A percentile compares a stretch with the other conserved stretches of the same genome.
These are phyloP conservation scores for Penicillium sp. DNA, from an alignment of 2,329 filamentous ascomycete genomes.

Conservation along the genomic window DNA sequence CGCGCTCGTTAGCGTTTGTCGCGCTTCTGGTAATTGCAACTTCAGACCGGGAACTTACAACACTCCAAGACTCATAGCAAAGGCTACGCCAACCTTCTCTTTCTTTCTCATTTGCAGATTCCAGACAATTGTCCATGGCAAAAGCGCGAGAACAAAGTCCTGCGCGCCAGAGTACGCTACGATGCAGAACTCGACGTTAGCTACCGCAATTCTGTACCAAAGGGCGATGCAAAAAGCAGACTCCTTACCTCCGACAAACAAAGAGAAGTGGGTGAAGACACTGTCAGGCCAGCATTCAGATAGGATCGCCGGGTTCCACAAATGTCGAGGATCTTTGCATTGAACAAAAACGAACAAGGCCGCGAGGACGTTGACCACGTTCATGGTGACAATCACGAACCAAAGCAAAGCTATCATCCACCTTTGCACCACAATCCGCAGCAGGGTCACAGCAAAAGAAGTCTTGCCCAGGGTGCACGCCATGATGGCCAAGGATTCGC, in stretches of 20 bases:
- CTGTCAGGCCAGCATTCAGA: slow-evolving; percentile 20
- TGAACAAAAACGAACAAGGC: slow-evolving; percentile 21
- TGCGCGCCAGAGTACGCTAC: slow-evolving; percentile 23
- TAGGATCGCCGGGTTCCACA: slow-evolving; percentile 20
- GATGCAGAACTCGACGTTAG: not conserved
- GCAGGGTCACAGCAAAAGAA: slow-evolving; percentile 41
- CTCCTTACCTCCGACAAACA: slow-evolving; percentile 21
- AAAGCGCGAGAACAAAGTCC: slow-evolving; percentile 37
- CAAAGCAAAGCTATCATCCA: slow-evolving; percentile 39
- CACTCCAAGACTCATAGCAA: slow-evolving; percentile 39
- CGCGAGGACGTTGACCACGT: slow-evolving; percentile 19
- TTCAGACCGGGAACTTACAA: slow-evolving; percentile 18
- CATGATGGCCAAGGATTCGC: slow-evolving; percentile 37
- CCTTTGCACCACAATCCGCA: slow-evolving; percentile 34
- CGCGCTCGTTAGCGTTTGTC: not conserved
- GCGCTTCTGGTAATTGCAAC: not conserved
- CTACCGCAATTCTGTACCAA: not conserved
- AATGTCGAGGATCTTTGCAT: slow-evolving; percentile 21
- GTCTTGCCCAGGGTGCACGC: slow-evolving; percentile 42
- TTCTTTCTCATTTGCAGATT: slow-evolving; percentile 37
- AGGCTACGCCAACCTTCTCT: slow-evolving; percentile 38
- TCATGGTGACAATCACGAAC: slow-evolving; percentile 31
- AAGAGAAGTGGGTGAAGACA: slow-evolving; percentile 21
- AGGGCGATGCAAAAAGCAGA: not conserved
- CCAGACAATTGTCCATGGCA: slow-evolving; percentile 40